Base-by-base conservation (phyloP, 2,329 filamentous ascomycete species). In the Arthrobotrys sinensis region DNA sequence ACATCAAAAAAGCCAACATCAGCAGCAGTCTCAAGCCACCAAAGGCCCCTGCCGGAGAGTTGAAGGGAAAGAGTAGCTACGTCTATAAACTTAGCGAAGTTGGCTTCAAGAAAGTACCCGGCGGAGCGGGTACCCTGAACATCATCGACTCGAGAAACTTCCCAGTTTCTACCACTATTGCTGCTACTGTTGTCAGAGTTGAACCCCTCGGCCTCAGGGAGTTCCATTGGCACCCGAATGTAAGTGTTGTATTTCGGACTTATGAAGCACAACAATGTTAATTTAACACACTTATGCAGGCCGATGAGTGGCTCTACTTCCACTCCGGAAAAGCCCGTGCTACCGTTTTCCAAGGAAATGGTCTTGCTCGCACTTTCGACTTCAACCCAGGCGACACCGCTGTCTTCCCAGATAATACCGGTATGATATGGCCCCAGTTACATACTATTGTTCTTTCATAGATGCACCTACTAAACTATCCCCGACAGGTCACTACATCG, bases 231-330 rank as follows among this genome's bases (percentile, higher is more conserved):
- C 90, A 91, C 82, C 90, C 90, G 1, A 91, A 90, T 81, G 89
- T 90, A 82, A 84, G 87, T 8, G 16, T 55, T 65, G 75, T 32
- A 24, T 14, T 10, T 63, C 32, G 43, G n/a, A 79, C 40, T 43
- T 28, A 12, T 16, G 11, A 11, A 6, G 16, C 8, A 57, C 43
- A 32, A 64, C 4, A n/a, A 34, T 7, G 3, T 7, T 76, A 28
- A 50, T 50, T 43, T 38, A 38, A 63, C 32, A 21, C 38, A 16
- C 4, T 45, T 28, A 11, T 60, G 4, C 73, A 90, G 88, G 89
- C 89, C 4, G 89, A 91, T 80, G 90, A 92, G 82, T 92, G 91
- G 90, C 83, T 92, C 1, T 92, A 91, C 84, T 92, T 92, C 85
- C 89, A 91, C 82, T 85, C 88, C 76, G 91, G 90, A 24, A 83